Percentiles rank a stretch among this genome's conserved stretches.
These are phyloP conservation scores for Collybia sordida DNA, from an alignment of 768 basidiomycete species.

Conservation along the genomic window DNA sequence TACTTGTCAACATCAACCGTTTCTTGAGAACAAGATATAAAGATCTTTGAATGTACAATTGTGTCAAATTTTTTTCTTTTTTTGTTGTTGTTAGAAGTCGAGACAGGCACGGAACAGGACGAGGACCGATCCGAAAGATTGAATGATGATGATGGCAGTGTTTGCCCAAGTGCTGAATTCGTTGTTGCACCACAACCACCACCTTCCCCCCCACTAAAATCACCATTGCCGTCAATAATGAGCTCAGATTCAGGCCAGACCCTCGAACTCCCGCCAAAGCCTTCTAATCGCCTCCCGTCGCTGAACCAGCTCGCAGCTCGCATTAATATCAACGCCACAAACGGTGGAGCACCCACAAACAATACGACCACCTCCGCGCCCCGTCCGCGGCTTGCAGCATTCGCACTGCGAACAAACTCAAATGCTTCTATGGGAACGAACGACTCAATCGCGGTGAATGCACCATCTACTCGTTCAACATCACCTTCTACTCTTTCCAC, in stretches of 20 bases:
- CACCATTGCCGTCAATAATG: too few species aligned
- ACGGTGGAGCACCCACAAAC: conserved; percentile 21
- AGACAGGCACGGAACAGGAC: too few species aligned
- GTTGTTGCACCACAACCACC: too few species aligned
- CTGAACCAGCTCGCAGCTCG: conserved; percentile 82
- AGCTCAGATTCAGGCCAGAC: not conserved
- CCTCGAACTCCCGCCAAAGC: conserved; percentile 13
- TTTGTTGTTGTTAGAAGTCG: too few species aligned
- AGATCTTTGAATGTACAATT: too few species aligned
- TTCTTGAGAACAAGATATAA: too few species aligned
- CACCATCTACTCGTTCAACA: conserved; percentile 62
- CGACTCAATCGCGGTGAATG: conserved; percentile 70
- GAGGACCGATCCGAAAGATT: too few species aligned
- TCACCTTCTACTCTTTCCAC: conserved; percentile 58
- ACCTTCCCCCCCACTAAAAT: too few species aligned
- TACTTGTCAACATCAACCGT: too few species aligned
- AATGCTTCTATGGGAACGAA: conserved; percentile 51
- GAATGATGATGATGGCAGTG: too few species aligned
- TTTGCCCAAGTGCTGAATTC: too few species aligned
- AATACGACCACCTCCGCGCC: conserved; percentile 31
- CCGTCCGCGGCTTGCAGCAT: conserved; percentile 75
- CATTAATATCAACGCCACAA: conserved; percentile 48
- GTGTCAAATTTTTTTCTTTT: too few species aligned
- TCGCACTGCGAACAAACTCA: conserved; percentile 64
- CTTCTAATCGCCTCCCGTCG: conserved; percentile 57